These are phyloP conservation scores for Comarum palustre DNA, from an alignment of 306 rosid genomes.

Conservation along the genomic window DNA sequence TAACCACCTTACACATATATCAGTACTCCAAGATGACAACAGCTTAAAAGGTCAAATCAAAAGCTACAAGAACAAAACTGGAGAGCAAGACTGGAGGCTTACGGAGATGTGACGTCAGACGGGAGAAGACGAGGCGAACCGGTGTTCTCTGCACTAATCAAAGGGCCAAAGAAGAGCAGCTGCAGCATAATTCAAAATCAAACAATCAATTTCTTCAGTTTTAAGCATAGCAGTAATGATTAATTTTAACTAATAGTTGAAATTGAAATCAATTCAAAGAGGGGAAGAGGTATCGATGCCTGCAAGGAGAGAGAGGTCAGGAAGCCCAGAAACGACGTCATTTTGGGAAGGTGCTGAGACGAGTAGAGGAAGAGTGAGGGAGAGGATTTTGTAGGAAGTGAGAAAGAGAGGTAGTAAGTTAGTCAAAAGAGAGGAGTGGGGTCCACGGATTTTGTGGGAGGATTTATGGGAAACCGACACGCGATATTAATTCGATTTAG, in stretches of 20 bases:
- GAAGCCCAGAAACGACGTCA: constrained; percentile 32
- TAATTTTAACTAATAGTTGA: no score
- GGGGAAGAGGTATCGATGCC: constrained; percentile 26
- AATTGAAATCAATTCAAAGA: not conserved
- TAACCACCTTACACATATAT: not conserved
- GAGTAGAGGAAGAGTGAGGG: not conserved
- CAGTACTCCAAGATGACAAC: not conserved
- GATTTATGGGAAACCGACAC: constrained; percentile 30
- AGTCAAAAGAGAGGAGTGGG: no score
- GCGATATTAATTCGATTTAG: constrained; percentile 21
- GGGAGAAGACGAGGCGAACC: constrained; percentile 17
- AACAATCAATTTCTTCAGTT: not conserved
- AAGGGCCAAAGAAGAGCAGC: constrained; percentile 49
- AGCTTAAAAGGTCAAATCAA: not conserved
- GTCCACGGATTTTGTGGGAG: not conserved
- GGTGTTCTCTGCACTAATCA: constrained; percentile 36
- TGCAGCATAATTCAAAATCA: constrained; percentile 22
- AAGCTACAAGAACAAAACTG: not conserved
- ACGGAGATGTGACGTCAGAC: constrained; percentile 34
- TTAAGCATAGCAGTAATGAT: not conserved
- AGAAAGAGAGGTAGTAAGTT: not conserved
- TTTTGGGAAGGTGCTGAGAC: not conserved
- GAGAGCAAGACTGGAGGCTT: not conserved
- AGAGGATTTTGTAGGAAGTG: not conserved
- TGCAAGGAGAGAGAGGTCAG: constrained; percentile 42